Percentiles rank a stretch among this genome's conserved stretches.
Conservation (phyloP, 139 green algal genomes). For the Chlorella ohadii region DNA sequence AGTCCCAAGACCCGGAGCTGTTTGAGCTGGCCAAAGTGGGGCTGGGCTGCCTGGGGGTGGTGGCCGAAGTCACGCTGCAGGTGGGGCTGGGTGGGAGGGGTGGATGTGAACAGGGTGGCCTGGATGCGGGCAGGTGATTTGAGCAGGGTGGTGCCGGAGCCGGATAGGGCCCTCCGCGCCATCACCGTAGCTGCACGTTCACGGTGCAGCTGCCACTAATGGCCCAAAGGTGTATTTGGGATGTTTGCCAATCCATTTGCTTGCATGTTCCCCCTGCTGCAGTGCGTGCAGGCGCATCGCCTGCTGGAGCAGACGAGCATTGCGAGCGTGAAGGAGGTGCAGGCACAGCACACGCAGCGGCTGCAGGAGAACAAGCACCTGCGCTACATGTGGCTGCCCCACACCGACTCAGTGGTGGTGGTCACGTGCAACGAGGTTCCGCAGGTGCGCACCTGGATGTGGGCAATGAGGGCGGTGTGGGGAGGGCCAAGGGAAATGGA, state of each 20-base stretch:
- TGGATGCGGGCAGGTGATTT: too few relatives aligned
- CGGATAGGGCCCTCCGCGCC: too few relatives aligned
- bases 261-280: not conserved
- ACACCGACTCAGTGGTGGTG: slow-evolving; percentile 91
- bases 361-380: slow-evolving; percentile 85
- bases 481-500: too few relatives aligned
- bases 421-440: slow-evolving; percentile 49
- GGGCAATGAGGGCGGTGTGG: too few relatives aligned
- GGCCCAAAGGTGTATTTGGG: too few relatives aligned
- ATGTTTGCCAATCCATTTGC: too few relatives aligned
- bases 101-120: too few relatives aligned
- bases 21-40: slow-evolving; percentile 85
- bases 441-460: not conserved
- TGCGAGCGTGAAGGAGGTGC: slow-evolving; percentile 58
- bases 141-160: too few relatives aligned
- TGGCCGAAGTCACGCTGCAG: slow-evolving; percentile 90
- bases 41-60: slow-evolving; percentile 90
- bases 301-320: slow-evolving; percentile 67
- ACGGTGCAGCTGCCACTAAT: too few relatives aligned
- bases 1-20: slow-evolving; percentile 74
- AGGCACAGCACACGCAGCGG: slow-evolving; percentile 75
- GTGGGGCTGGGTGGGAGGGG: slow-evolving; percentile 17
- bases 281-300: slow-evolving; percentile 58
- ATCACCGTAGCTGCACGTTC: too few relatives aligned
- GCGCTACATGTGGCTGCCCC: slow-evolving; percentile 98